A percentile compares a stretch with the other conserved stretches of the same genome.
These are phyloP conservation scores for Hirsutella thompsonii DNA, from an alignment of 2,329 filamentous ascomycete species.

Conservation along the genomic window DNA sequence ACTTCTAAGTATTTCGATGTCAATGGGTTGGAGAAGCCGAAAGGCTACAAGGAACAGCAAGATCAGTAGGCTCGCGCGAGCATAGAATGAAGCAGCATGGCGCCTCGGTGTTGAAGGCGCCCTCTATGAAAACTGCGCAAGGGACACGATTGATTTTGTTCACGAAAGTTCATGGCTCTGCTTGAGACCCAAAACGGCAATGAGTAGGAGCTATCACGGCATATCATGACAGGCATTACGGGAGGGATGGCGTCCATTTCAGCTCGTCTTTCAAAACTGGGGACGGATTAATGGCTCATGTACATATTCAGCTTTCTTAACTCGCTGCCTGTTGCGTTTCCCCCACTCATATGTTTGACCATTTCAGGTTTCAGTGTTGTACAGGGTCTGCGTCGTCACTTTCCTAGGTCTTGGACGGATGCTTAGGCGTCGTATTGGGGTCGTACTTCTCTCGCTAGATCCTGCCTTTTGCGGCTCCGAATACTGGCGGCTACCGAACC, in stretches of 20 bases:
- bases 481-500: too few relatives aligned
- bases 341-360: background rate
- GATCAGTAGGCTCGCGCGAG: conserved; percentile 24
- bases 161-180: background rate
- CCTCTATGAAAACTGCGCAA: background rate
- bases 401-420: too few relatives aligned
- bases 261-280: conserved; percentile 9
- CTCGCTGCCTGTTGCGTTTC: background rate
- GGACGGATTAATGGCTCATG: conserved; percentile 13
- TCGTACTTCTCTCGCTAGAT: too few relatives aligned
- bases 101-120: background rate
- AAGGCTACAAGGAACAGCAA: conserved; percentile 66
- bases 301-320: conserved; percentile 8
- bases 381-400: too few relatives aligned
- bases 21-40: conserved; percentile 69
- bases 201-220: conserved; percentile 1
- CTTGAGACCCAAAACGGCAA: background rate
- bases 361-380: too few relatives aligned
- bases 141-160: too few relatives aligned
- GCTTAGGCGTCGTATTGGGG: too few relatives aligned
- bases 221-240: conserved; percentile 9
- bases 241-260: conserved; percentile 12
- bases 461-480: too few relatives aligned
- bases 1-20: conserved; percentile 78
- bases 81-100: background rate